Evolutionary conservation across 192 early-diverging fungal genomes (phyloP), one percentile per base, ranked within the genome.

Genomic region (Coemansia guatemalensis): DNA sequence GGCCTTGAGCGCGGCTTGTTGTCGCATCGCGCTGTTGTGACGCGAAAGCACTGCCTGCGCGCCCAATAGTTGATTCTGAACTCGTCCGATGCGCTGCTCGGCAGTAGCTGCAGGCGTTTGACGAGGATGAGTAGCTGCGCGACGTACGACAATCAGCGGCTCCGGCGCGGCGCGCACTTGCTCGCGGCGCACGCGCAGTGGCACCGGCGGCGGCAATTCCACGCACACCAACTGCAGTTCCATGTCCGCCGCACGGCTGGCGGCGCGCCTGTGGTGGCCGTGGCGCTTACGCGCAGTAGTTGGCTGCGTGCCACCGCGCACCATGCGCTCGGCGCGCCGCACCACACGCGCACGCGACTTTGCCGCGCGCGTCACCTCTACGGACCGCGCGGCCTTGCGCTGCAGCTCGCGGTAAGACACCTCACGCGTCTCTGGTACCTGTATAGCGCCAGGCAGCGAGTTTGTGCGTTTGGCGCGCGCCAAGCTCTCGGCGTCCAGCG

Each of bases 61-160:
- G 32, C 79, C 79, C 23, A 82, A 61, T 25, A 82, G 70, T 68
- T 82, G 79, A 65, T 82, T 82, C 53, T 82, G 79, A 21, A 82
- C 69, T 1, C 74, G 73, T 58, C 56, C 56, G 29, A 81, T 67
- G 41, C 58, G 53, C 59, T 71, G 72, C 63, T 81, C 68, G 26
- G 67, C 24, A 27, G 73, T 67, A 11, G 29, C 41, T 17, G 55
- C 24, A 44, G 25, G 52, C 55, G 20, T 53, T 55, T 18, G 23
- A 26, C 25, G 52, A 14, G 41, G 41, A 11, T 3, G 55, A 48
- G 23, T 25, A 3, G 50, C 50, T 18, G 66, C 66, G 20, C 60
- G 73, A 11, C 78, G 66, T 25, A 82, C 79, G 17, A 76, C 66
- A 8, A 82, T 82, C 68, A 82, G 67, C 64, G 79, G 74, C 62